Evolutionary conservation across 2,329 filamentous ascomycete genomes (phyloP).

Genomic region (Talaromyces funiculosus): DNA sequence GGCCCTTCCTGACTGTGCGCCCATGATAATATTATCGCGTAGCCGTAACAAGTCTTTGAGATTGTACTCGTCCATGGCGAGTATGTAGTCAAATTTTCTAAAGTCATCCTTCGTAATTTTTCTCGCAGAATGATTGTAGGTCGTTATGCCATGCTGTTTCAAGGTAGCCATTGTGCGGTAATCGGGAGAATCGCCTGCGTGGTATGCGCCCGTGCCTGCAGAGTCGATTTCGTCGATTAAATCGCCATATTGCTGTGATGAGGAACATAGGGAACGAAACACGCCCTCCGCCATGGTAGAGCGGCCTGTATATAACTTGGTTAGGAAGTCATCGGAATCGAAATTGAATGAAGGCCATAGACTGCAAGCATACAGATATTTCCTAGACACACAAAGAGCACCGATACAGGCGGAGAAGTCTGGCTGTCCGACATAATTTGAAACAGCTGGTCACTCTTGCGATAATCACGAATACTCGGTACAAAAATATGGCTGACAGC

Average conservation of each 20-base stretch:
- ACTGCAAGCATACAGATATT: slow-evolving; percentile 82
- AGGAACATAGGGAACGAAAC: slow-evolving; percentile 56
- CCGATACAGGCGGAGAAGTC: slow-evolving; percentile 48
- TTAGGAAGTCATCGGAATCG: not conserved
- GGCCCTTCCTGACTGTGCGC: not conserved
- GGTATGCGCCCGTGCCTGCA: slow-evolving; percentile 86
- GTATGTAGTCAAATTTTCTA: slow-evolving; percentile 79
- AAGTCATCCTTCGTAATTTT: slow-evolving; percentile 72
- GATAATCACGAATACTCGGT: not conserved
- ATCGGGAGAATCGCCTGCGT: slow-evolving; percentile 71
- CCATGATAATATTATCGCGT: slow-evolving; percentile 42
- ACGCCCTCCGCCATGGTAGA: slow-evolving; percentile 96
- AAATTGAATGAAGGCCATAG: not conserved
- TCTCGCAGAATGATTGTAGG: slow-evolving; percentile 71
- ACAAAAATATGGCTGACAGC: not conserved
- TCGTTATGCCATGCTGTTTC: slow-evolving; percentile 63
- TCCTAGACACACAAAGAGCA: slow-evolving; percentile 92
- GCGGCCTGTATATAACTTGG: slow-evolving; percentile 41
- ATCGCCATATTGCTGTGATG: slow-evolving; percentile 57
- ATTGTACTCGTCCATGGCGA: slow-evolving; percentile 90
- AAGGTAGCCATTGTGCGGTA: slow-evolving; percentile 77
- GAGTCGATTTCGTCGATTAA: slow-evolving; percentile 69
- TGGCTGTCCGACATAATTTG: not conserved
- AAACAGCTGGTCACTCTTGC: not conserved
- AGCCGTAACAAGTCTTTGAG: slow-evolving; percentile 62